These are phyloP conservation scores for Chlorella sp. DNA, from an alignment of 139 green algal species.

Conservation along the genomic window DNA sequence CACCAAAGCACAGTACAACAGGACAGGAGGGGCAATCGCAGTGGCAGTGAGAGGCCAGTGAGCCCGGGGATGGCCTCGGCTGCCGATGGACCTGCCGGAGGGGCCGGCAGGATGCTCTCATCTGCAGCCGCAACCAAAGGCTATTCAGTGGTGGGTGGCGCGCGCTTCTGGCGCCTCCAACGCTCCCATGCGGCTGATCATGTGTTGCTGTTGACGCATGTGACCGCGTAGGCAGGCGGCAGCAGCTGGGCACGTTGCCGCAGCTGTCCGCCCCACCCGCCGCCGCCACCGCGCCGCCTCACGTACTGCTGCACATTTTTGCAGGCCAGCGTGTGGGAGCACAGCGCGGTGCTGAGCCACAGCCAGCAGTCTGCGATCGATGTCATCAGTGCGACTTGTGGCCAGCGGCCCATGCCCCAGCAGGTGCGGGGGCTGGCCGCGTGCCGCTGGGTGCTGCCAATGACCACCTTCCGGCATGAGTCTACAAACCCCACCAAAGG, in stretches of 20 bases:
- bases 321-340: constrained; percentile 75
- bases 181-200: not conserved
- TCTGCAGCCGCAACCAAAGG: constrained; percentile 36
- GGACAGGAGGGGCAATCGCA: not conserved
- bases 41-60: not conserved
- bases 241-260: not conserved
- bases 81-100: not conserved
- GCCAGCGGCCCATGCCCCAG: constrained; percentile 62
- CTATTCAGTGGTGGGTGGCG: constrained; percentile 60
- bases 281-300: constrained; percentile 5
- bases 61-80: not conserved
- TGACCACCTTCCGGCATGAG: too few relatives aligned
- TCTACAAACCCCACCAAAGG: too few relatives aligned
- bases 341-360: constrained; percentile 65
- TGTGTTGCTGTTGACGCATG: not conserved
- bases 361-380: constrained; percentile 69
- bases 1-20: too few relatives aligned
- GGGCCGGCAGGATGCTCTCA: not conserved
- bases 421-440: constrained; percentile 50
- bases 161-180: not conserved
- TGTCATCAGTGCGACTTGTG: constrained; percentile 55
- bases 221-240: not conserved
- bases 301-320: not conserved
- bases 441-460: too few relatives aligned
- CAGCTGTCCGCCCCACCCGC: not conserved